Evolutionary conservation across 352 stramenopile species (phyloP).

Genomic region (Phytophthora pluvialis): DNA sequence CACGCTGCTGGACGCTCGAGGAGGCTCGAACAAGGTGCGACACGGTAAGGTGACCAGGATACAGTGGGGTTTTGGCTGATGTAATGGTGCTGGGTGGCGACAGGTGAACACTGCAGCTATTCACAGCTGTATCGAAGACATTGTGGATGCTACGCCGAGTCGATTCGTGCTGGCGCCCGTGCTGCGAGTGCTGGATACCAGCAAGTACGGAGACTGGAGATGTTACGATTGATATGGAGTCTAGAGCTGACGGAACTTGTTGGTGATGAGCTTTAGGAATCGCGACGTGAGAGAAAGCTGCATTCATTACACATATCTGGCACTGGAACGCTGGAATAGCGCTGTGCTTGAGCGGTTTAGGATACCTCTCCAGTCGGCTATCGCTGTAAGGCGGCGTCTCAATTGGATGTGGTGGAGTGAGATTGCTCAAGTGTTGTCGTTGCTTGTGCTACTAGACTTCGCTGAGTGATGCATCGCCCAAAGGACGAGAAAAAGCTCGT

Average conservation of each 20-base stretch:
- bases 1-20: conserved; percentile 59
- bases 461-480: conserved; percentile 64
- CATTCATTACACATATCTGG: conserved; percentile 55
- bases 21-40: conserved; percentile 61
- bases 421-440: not conserved
- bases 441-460: conserved; percentile 30
- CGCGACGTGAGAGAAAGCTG: conserved; percentile 69
- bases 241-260: conserved; percentile 10
- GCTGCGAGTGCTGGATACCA: conserved; percentile 48
- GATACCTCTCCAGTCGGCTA: conserved; percentile 43
- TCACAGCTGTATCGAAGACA: conserved; percentile 59
- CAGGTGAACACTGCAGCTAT: conserved; percentile 60
- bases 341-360: conserved; percentile 53
- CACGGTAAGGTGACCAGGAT: not conserved
- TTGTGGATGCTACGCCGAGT: conserved; percentile 51
- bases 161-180: conserved; percentile 57
- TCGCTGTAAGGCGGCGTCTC: conserved; percentile 34
- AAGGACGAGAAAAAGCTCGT: conserved; percentile 57
- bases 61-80: not conserved
- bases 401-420: not conserved
- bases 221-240: not conserved
- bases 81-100: not conserved
- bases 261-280: conserved; percentile 41
- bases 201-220: conserved; percentile 46
- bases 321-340: conserved; percentile 46